These are phyloP conservation scores for Xylaria sp. DNA, from an alignment of 2,329 filamentous ascomycete species.

Conservation along the genomic window DNA sequence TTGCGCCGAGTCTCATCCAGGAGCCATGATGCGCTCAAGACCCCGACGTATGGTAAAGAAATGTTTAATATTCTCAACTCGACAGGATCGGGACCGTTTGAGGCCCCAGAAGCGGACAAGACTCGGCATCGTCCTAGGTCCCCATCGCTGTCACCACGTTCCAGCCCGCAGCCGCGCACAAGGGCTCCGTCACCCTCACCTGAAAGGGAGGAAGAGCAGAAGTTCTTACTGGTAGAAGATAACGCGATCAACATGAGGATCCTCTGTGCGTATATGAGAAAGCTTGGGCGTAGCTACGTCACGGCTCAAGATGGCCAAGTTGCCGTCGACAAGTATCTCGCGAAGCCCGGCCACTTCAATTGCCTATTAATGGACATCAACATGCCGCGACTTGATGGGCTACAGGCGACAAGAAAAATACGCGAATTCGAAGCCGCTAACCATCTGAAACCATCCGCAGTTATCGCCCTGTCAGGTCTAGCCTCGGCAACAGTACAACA, in stretches of 20 bases:
- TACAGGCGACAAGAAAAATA: constrained; percentile 33
- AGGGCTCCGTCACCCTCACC: not conserved
- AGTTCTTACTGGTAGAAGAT: constrained; percentile 55
- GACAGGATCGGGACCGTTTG: constrained; percentile 13
- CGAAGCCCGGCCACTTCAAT: constrained; percentile 24
- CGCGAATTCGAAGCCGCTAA: constrained; percentile 43
- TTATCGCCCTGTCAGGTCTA: constrained; percentile 59
- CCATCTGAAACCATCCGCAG: constrained; percentile 52
- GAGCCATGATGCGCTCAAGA: not conserved
- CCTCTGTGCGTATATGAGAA: constrained; percentile 48
- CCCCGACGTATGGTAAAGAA: not conserved
- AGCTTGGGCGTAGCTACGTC: constrained; percentile 40
- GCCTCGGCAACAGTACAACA: constrained; percentile 57
- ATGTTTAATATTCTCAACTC: not conserved
- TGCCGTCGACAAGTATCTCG: constrained; percentile 30
- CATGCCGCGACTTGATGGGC: constrained; percentile 35
- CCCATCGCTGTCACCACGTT: constrained; percentile 23
- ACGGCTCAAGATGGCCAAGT: constrained; percentile 34
- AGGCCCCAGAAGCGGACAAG: not conserved
- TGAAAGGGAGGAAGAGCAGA: constrained; percentile 2
- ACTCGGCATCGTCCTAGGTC: constrained; percentile 9
- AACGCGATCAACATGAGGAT: constrained; percentile 54
- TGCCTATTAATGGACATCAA: constrained; percentile 38
- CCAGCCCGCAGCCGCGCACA: constrained; percentile 10
- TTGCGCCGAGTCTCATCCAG: constrained; percentile 8